phyloP scores from a whole-genome alignment of 2,329 filamentous ascomycete species.

The Penicillium sp. region DNA sequence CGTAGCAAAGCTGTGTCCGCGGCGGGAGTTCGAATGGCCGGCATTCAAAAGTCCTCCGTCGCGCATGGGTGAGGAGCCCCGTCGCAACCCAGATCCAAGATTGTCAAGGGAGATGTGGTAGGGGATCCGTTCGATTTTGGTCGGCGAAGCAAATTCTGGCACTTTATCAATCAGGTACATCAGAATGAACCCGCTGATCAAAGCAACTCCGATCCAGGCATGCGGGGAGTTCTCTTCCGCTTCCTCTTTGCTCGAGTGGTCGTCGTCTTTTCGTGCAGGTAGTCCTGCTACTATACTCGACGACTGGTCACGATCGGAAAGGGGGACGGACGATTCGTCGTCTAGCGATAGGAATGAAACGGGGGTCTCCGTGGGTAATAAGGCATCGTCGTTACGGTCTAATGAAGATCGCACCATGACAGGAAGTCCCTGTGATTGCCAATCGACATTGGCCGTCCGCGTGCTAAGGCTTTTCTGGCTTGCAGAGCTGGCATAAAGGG shows the following conservation, averaged over 20 bases:
- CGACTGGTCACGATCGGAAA: not conserved
- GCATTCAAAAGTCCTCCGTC: constrained; percentile 40
- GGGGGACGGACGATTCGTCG: constrained; percentile 13
- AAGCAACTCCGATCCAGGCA: constrained; percentile 82
- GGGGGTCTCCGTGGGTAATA: constrained; percentile 3
- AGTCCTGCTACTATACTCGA: constrained; percentile 17
- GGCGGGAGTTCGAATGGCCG: constrained; percentile 27
- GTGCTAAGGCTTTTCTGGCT: constrained; percentile 34
- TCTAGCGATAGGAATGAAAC: constrained; percentile 17
- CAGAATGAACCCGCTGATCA: constrained; percentile 85
- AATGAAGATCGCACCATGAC: constrained; percentile 11
- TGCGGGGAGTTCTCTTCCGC: constrained; percentile 54
- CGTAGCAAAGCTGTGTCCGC: constrained; percentile 67
- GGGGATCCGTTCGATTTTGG: constrained; percentile 66
- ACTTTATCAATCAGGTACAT: constrained; percentile 96
- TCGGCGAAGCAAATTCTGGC: constrained; percentile 68
- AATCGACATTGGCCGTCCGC: constrained; percentile 29
- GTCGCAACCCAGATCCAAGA: constrained; percentile 59
- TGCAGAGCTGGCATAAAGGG: constrained; percentile 63
- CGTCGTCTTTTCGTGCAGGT: constrained; percentile 28
- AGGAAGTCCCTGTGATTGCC: constrained; percentile 27
- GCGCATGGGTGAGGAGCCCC: constrained; percentile 41
- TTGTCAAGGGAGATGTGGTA: constrained; percentile 89
- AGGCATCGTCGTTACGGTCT: not conserved
- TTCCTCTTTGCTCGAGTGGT: constrained; percentile 44